Base-by-base conservation (phyloP, 345 rosid genomes). In the Gossypium anomalum region DNA sequence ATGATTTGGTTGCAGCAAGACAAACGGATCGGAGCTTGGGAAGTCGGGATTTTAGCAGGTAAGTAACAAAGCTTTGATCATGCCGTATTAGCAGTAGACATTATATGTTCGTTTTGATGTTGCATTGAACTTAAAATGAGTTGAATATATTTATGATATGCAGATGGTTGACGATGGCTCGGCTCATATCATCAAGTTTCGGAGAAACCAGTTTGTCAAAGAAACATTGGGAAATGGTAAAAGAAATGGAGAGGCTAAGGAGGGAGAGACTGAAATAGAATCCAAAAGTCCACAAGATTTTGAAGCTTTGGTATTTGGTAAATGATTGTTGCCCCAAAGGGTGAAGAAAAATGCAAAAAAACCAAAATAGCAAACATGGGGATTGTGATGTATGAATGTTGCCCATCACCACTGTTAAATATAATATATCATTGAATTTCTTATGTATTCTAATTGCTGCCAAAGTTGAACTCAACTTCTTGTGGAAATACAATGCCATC, bases 191-290 rank as follows among this genome's bases (percentile, higher is more conserved):
- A 17, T 82, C 85, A 59, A 91, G 96, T 75, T 91, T 80, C 13
- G 98, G 98, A 8, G 92, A 91, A 76, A 87, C 89, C 55, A 51
- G 68, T 0, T 79, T 95, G 57, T 77, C 94, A 2, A 58, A 85
- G 76, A 94, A 90, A 79, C 96, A 91, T 63, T 95, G 99, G 99
- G 87, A 89, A 78, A 87, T 90, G 90, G 96, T 86, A 11, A 89
- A 89, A 81, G 98, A 91, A 75, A 75, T 91, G 63, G 99, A 93
- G 82, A 85, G 96, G 84, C 89, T 86, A 61, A 87, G 98, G 69
- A 86, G 52, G 77, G 98, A 87, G 82, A 85, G 97, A 70, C 81
- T 93, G 27, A 84, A 80, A 48, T 87, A 80, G 88, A 78, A 14
- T 23, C 22, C 22, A 1, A 5, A 34, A 34, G 41, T 34, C 41